Conservation (phyloP, 2,329 filamentous ascomycete species). For the Coleophoma cylindrospora region DNA sequence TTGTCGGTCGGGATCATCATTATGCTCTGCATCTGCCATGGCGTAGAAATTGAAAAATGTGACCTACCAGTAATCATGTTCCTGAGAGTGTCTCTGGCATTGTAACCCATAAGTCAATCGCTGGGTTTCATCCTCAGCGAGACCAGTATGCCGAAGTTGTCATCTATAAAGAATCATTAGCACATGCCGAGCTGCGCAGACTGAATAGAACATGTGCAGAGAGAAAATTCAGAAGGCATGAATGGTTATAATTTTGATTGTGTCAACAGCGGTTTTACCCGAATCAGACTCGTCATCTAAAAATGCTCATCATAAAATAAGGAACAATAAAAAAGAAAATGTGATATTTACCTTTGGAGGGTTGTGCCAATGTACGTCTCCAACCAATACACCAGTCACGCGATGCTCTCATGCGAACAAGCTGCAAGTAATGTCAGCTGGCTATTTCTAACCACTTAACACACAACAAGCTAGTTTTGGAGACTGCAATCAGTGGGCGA, state of each 20-base stretch:
- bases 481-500: conserved; percentile 77
- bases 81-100: too few species aligned
- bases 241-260: conserved; percentile 62
- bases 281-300: conserved; percentile 78
- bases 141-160: not conserved
- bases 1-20: conserved; percentile 81
- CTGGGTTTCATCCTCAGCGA: not conserved
- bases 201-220: conserved; percentile 3
- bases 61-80: too few species aligned
- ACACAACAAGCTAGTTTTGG: too few species aligned
- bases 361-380: not conserved
- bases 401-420: too few species aligned
- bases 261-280: conserved; percentile 67
- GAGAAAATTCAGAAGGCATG: conserved; percentile 54
- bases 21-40: conserved; percentile 21
- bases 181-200: conserved; percentile 4
- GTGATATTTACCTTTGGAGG: conserved; percentile 3
- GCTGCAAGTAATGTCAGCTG: too few species aligned
- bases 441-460: too few species aligned
- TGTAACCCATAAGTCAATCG: too few species aligned
- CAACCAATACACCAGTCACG: too few species aligned
- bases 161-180: conserved; percentile 9
- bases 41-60: too few species aligned
- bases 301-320: conserved; percentile 40
- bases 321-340: conserved; percentile 6